Percentiles rank a stretch among this genome's conserved stretches.
Evolutionary conservation across 306 rosid genomes (phyloP).

Genomic region (Inga leiocalycina): DNA sequence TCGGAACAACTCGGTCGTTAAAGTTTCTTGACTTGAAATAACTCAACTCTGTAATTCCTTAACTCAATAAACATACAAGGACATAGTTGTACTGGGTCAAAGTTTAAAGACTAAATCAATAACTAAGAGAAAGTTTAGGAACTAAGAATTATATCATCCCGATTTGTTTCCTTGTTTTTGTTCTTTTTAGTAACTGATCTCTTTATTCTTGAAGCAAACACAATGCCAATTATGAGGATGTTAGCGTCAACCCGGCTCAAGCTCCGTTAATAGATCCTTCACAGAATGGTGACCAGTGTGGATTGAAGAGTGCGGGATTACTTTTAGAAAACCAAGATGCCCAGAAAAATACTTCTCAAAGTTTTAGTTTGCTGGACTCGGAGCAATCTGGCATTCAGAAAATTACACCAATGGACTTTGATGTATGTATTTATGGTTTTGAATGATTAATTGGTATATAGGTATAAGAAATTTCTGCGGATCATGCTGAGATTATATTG

Average conservation of each 20-base stretch:
- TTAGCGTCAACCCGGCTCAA: slow-evolving; percentile 29
- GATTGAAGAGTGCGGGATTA: slow-evolving; percentile 34
- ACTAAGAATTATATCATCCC: not conserved
- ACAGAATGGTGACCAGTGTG: slow-evolving; percentile 26
- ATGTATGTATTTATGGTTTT: slow-evolving; percentile 44
- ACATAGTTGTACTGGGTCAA: not conserved
- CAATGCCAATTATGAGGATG: slow-evolving; percentile 37
- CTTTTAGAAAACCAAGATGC: slow-evolving; percentile 30
- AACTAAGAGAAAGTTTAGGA: not conserved
- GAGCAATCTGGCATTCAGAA: slow-evolving; percentile 62
- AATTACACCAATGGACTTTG: slow-evolving; percentile 53
- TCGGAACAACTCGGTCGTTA: not conserved
- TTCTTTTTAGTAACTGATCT: slow-evolving; percentile 21
- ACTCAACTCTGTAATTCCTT: not conserved
- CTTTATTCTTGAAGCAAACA: slow-evolving; percentile 45
- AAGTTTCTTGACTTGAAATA: not conserved
- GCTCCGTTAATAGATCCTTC: slow-evolving; percentile 35
- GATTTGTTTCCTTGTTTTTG: slow-evolving; percentile 1
- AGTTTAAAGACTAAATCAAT: not conserved
- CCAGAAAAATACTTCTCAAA: slow-evolving; percentile 33
- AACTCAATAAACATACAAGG: not conserved
- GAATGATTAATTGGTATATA: slow-evolving; percentile 8
- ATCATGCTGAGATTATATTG: slow-evolving; percentile 19
- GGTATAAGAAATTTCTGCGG: not conserved
- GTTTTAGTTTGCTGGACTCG: slow-evolving; percentile 31